Base-by-base conservation (phyloP, 257 asterid genomes). In the Lithospermum erythrorhizon region DNA sequence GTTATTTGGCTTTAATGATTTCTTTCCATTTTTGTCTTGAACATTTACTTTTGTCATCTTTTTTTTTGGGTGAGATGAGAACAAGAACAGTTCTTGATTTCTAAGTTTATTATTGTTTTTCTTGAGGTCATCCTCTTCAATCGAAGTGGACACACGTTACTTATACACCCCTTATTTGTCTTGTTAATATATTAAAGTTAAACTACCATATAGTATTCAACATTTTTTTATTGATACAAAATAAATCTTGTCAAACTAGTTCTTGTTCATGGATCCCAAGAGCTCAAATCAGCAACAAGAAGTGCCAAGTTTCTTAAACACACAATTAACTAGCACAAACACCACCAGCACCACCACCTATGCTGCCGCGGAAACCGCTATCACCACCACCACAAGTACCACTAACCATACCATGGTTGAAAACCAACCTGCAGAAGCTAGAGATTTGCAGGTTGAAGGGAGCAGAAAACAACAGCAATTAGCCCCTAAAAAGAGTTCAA, bases 401-500 rank as follows among this genome's bases (percentile, higher is more conserved):
- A 5, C n/a, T n/a, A n/a, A n/a, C n/a, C n/a, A n/a, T n/a, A n/a
- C n/a, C 63, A 70, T 47, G 61, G 72, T 62, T 11, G 81, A 68
- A 18, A 65, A 59, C 67, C 76, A 70, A 35, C 45, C 45, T 35
- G 14, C 45, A 35, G 45, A 82, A 75, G 21, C 80, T 72, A 51
- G 85, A 78, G 32, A 27, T 27, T 6, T 27, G 32, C 7, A 23
- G 86, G 45, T 22, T 9, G 32, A 2, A 27, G 32, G 32, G 32
- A 27, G 6, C 32, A 27, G 6, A 27, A 79, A 73, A 65, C 83
- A 79, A 37, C 78, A 70, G 14, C 78, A 73, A 9, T 67, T 83
- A 53, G 84, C 77, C 16, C 90, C 95, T 1, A 83, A 82, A 55
- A 63, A 87, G 59, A 80, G 70, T 75, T 84, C 94, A 4, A 84